Conservation (phyloP, 345 rosid species). For the Rhodamnia argentea region DNA sequence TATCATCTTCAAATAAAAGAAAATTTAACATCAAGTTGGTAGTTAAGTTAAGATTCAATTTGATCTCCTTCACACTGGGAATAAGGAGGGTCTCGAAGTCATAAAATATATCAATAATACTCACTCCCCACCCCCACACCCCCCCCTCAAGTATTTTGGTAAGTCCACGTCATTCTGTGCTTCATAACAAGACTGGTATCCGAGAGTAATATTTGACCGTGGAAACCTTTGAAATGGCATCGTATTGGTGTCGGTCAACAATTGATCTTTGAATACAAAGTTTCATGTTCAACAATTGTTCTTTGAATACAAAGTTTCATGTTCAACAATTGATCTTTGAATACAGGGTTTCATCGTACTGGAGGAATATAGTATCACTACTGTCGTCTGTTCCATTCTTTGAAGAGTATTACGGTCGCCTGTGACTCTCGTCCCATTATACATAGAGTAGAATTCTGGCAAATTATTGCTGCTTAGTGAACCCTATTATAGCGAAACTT, state of each 20-base stretch:
- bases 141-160: too few species aligned
- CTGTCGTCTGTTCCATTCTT: neutral
- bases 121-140: too few species aligned
- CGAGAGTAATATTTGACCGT: neutral
- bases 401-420: too few species aligned
- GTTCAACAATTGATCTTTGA: neutral
- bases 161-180: neutral
- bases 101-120: neutral
- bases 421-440: neutral
- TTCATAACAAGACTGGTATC: neutral
- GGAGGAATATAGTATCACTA: neutral
- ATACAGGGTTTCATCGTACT: neutral
- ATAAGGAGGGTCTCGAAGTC: neutral
- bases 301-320: neutral
- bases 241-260: neutral
- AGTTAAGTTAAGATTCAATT: too few species aligned
- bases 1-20: too few species aligned
- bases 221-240: neutral
- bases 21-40: too few species aligned
- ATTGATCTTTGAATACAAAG: neutral
- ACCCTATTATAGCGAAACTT: too few species aligned
- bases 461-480: neutral
- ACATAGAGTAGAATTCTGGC: neutral
- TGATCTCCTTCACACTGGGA: neutral
- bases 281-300: too few species aligned